A percentile compares a stretch with the other conserved stretches of the same genome.
Conservation (phyloP, 2,329 filamentous ascomycete genomes). For the Cladophialophora chaetospira region DNA sequence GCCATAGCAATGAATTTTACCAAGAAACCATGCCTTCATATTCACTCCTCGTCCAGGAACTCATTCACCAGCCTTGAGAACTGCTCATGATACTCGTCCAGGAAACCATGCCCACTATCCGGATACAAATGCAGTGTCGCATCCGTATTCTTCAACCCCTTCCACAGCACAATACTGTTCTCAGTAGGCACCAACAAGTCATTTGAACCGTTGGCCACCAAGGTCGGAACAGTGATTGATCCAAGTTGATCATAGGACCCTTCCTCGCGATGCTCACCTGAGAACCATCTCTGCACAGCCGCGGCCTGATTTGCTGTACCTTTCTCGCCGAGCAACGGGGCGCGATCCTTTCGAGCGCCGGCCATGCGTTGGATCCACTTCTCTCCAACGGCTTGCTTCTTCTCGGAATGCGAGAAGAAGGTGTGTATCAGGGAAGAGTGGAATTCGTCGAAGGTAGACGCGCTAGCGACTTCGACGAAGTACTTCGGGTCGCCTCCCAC, state of each 20-base stretch:
- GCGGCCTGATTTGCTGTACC: constrained; percentile 14
- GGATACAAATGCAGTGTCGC: constrained; percentile 23
- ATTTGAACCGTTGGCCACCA: constrained; percentile 24
- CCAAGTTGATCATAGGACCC: constrained; percentile 17
- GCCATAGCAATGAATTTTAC: no score
- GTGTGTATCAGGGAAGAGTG: constrained; percentile 7
- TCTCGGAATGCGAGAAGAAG: constrained; percentile 17
- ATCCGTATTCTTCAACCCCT: constrained; percentile 13
- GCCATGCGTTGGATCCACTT: constrained; percentile 16
- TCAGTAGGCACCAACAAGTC: constrained; percentile 22
- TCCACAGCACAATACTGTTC: constrained; percentile 21
- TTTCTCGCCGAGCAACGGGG: constrained; percentile 3
- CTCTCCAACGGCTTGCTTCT: constrained; percentile 13
- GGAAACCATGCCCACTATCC: constrained; percentile 22
- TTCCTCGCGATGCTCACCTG: constrained; percentile 15
- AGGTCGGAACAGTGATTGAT: constrained; percentile 14
- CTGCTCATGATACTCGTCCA: constrained; percentile 20
- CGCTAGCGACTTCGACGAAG: constrained; percentile 16
- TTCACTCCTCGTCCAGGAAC: constrained; percentile 17
- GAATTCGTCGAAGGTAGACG: constrained; percentile 7
- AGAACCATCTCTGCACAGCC: constrained; percentile 11
- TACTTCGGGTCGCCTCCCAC: constrained; percentile 13
- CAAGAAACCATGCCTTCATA: neutral
- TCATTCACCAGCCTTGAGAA: constrained; percentile 23
- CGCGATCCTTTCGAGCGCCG: constrained; percentile 5